Evolutionary conservation across 176 grass and related monocot genomes (phyloP).

Genomic region (Thalia dealbata): DNA sequence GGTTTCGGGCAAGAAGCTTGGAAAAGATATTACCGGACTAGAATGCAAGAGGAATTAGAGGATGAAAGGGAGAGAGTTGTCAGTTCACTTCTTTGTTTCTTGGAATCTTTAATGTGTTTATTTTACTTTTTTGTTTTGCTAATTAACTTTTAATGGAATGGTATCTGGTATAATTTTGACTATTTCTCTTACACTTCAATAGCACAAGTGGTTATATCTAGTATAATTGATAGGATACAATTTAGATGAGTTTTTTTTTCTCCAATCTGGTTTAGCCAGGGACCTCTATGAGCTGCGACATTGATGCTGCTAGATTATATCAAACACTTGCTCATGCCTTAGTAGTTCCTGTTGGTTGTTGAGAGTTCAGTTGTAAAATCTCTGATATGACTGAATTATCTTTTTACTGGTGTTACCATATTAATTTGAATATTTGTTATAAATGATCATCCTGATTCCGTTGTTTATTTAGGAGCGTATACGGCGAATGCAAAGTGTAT

Average conservation of each 20-base stretch:
- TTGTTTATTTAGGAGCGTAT: slow-evolving; percentile 56
- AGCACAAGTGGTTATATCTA: not conserved
- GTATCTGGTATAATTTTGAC: not conserved
- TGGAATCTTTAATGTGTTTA: not conserved
- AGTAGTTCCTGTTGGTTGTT: not conserved
- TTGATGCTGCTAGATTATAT: not conserved
- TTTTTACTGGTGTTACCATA: not conserved
- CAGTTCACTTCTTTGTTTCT: not conserved
- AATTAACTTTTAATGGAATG: not conserved
- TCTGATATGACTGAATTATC: not conserved
- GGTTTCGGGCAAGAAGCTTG: slow-evolving; percentile 12
- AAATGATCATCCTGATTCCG: not conserved
- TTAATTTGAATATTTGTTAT: not conserved
- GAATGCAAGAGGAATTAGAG: slow-evolving; percentile 16
- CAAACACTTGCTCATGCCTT: not conserved
- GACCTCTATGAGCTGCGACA: not conserved
- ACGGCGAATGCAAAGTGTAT: slow-evolving; percentile 95
- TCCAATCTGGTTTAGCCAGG: not conserved
- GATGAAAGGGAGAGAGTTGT: slow-evolving; percentile 18
- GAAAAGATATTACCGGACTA: slow-evolving; percentile 9
- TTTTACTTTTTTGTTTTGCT: not conserved
- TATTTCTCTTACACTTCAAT: not conserved
- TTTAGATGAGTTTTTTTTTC: not conserved
- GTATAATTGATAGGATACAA: not conserved
- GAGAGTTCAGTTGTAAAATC: not conserved